Evolutionary conservation across 345 rosid species (phyloP), one percentile per base, ranked within the genome.

Genomic region (Hibiscus trionum): DNA sequence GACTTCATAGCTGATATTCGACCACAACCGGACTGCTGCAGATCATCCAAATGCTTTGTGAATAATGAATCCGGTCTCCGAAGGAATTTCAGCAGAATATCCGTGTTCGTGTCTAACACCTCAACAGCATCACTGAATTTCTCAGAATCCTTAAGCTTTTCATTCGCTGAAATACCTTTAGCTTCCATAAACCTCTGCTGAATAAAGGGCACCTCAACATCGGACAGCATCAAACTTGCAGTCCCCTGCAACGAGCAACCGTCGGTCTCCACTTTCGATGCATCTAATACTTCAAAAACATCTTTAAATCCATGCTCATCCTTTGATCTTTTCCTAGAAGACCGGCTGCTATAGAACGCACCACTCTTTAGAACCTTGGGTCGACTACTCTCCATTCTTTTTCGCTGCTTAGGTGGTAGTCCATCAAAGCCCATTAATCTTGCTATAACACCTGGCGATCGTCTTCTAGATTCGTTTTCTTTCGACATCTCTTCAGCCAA

Each of bases 401-500:
- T 86, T 15, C 77, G 86, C 59, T 77, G 88, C 73, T 73, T 84
- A 80, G 88, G 78, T 11, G 98, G 97, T 80, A 90, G 66, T 46
- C 88, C 95, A 61, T 96, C 98, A 42, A 96, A 88, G 77, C 99
- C 99, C 99, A 93, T 96, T 76, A 96, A 76, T 74, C 93, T 83
- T 5, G 95, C 99, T 78, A 96, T 90, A 71, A 91, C 88, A 74
- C 93, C 82, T 4, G 94, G 97, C 60, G 97, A 75, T 72, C 91
- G 85, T 71, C 82, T 87, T 75, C 84, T 96, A 68, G 86, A 72
- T 79, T 86, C 95, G 55, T 80, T 80, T 61, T 91, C 96, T 82
- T 77, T 87, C 4, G 89, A 82, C 98, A 93, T 91, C 84, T 91
- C 96, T 80, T 88, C 86, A 7, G 88, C 96, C 69, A 91, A 79